phyloP scores from a whole-genome alignment of 2,329 filamentous ascomycete genomes.

The Zasmidium cellare region DNA sequence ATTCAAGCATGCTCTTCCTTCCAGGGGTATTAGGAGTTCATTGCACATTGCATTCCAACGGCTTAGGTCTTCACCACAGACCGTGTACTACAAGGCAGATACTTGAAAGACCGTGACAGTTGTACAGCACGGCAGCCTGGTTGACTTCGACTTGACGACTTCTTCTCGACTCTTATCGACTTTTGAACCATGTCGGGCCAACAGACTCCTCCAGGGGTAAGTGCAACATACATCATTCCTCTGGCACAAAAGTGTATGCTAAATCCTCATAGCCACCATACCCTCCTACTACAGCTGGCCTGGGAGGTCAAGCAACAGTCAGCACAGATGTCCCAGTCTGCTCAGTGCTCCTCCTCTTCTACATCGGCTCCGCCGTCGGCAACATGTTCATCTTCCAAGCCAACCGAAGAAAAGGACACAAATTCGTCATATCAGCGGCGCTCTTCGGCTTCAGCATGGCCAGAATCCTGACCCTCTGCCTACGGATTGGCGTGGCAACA shows the following conservation, averaged over 20 bases:
- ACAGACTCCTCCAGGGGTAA: constrained; percentile 13
- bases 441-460: constrained; percentile 48
- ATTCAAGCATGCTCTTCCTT: not conserved
- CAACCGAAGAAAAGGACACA: constrained; percentile 40
- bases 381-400: constrained; percentile 45
- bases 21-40: not conserved
- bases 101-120: not conserved
- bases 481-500: constrained; percentile 35
- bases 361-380: constrained; percentile 38
- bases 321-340: constrained; percentile 42
- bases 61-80: not conserved
- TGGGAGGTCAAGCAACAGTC: constrained; percentile 41
- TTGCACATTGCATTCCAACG: too few relatives aligned
- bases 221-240: not conserved
- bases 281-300: constrained; percentile 24
- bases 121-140: not conserved
- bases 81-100: not conserved
- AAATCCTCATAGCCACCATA: constrained; percentile 36
- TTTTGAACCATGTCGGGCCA: not conserved
- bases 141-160: not conserved
- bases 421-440: constrained; percentile 42
- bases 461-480: constrained; percentile 40
- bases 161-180: not conserved
- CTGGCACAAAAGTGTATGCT: too few relatives aligned
- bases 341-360: constrained; percentile 45